Evolutionary conservation across 805 yeast species (phyloP), one percentile per base, ranked within the genome.

Genomic region (Lipomyces oligophaga): DNA sequence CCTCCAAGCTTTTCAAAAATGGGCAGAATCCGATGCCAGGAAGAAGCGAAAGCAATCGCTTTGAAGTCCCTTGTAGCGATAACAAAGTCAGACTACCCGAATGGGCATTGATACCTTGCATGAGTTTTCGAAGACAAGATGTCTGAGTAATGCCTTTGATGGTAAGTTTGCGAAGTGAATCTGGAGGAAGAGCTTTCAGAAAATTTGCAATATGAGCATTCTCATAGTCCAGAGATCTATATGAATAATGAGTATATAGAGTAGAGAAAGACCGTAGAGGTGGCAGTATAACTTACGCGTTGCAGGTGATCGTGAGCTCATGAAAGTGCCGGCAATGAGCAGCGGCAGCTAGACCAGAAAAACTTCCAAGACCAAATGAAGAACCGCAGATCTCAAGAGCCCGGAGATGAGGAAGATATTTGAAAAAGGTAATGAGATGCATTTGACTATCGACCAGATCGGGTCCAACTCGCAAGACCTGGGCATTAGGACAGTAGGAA

Each of bases 121-220:
- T 24, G 22, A 43, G 11, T 21, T 43, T 43, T 20, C 19, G 27
- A 21, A 43, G 41, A 4, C 30, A 19, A 11, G 32, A 36, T 5
- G 36, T 36, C 31, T 43, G 47, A 5, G 33, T 6, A 10, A 43
- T 38, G 6, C 47, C 42, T 26, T 31, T 43, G 42, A 43, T 43
- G 10, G 24, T 19, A 33, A 43, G 19, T 8, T 38, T 22, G 15
- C 20, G 30, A 16, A 43, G 31, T 7, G 38, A 22, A 21, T 20
- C 10, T 11, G 35, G 47, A 6, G 15, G 42, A 2, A 43, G 47
- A 16, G 36, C 25, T 28, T 38, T 43, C 30, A 43, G 20, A 30
- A 43, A 43, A n/a, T 43, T 43, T 13, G 47, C 47, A n/a, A 43
- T 43, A 28, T 43, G 47, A 8, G 31, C 47, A 27, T 43, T 43